These are phyloP conservation scores for Aegilops bicornis DNA, from an alignment of 176 grass and related monocot species.

Conservation along the genomic window DNA sequence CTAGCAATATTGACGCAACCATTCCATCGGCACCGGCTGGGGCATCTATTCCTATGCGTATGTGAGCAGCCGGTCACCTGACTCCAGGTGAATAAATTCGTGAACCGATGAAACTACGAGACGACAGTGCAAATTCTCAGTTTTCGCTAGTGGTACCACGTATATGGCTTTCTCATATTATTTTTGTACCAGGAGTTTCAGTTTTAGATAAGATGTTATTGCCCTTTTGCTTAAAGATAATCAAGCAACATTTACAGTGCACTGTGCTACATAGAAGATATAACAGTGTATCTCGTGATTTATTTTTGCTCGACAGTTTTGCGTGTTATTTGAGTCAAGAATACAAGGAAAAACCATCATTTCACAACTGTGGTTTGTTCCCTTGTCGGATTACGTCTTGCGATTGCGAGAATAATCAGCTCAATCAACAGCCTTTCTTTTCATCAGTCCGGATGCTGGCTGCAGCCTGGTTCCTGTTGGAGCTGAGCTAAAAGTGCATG, in stretches of 20 bases:
- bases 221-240: neutral
- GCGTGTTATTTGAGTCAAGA: neutral
- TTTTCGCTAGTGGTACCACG: neutral
- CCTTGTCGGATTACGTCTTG: neutral
- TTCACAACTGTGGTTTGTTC: neutral
- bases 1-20: slow-evolving; percentile 61
- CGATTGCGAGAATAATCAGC: neutral
- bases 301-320: too few species aligned
- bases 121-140: neutral
- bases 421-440: neutral
- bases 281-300: neutral
- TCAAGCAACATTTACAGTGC: neutral
- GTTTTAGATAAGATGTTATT: neutral
- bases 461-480: neutral
- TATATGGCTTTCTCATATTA: neutral
- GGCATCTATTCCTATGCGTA: slow-evolving; percentile 2
- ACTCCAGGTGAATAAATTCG: neutral
- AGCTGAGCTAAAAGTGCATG: neutral
- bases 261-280: neutral
- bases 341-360: neutral
- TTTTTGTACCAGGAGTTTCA: neutral
- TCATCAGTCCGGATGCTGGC: neutral
- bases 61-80: neutral
- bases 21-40: slow-evolving; percentile 39
- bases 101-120: neutral